These are phyloP conservation scores for Salicornia ramosissima DNA, from an alignment of 148 eudicot genomes.

Conservation along the genomic window DNA sequence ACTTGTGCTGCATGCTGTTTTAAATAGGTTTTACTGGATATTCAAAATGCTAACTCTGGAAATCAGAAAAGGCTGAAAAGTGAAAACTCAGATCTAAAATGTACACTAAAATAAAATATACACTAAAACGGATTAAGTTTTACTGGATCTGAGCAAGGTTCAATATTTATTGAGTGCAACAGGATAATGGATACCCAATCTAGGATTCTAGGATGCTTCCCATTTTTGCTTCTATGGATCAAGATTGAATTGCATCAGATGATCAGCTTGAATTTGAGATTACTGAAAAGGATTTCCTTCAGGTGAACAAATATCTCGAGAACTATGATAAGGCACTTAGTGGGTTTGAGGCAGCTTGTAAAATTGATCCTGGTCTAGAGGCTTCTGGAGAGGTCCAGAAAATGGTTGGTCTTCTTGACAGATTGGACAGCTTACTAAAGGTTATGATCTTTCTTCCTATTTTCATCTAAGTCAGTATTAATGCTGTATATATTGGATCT, in stretches of 20 bases:
- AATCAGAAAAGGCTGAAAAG: too few species aligned
- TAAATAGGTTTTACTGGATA: too few species aligned
- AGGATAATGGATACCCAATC: neutral
- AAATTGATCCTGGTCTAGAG: conserved; percentile 80
- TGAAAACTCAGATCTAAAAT: too few species aligned
- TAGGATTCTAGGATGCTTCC: conserved; percentile 2
- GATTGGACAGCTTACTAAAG: conserved; percentile 52
- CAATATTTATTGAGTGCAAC: neutral
- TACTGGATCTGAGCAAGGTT: neutral
- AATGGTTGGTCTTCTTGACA: conserved; percentile 71
- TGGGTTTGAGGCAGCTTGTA: conserved; percentile 93
- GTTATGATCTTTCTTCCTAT: conserved; percentile 36
- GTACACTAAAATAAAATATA: too few species aligned
- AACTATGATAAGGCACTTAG: conserved; percentile 90
- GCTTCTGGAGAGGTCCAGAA: conserved; percentile 66
- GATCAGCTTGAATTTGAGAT: neutral
- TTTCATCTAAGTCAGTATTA: neutral
- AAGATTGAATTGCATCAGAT: neutral
- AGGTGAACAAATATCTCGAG: conserved; percentile 88
- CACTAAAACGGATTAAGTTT: too few species aligned
- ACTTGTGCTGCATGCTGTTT: too few species aligned
- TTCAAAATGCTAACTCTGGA: too few species aligned
- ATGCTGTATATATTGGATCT: neutral
- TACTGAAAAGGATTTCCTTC: conserved; percentile 11
- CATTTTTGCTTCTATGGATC: neutral